A percentile compares a stretch with the other conserved stretches of the same genome.
These are phyloP conservation scores for Debaryomyces hansenii DNA, from an alignment of 805 yeast species.

Conservation along the genomic window DNA sequence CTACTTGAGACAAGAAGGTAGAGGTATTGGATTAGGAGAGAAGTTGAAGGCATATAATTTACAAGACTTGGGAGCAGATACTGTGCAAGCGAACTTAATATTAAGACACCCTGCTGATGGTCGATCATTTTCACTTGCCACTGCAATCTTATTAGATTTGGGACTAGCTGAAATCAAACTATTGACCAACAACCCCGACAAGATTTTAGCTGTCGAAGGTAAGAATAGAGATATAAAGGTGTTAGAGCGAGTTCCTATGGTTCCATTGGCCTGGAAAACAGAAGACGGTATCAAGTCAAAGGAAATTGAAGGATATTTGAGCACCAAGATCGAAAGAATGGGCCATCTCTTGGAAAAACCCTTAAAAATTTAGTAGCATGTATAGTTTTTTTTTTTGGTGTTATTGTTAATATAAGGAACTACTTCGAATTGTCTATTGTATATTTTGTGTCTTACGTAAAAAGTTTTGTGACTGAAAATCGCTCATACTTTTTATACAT, in stretches of 20 bases:
- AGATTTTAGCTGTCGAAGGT: conserved; percentile 93
- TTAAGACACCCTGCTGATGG: conserved; percentile 97
- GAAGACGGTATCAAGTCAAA: conserved; percentile 67
- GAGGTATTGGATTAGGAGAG: conserved; percentile 98
- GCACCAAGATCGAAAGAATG: conserved; percentile 96
- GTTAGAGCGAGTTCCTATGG: conserved; percentile 91
- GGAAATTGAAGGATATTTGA: conserved; percentile 89
- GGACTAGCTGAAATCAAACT: conserved; percentile 71
- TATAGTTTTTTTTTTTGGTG: not conserved
- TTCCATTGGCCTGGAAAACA: conserved; percentile 85
- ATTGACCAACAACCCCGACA: conserved; percentile 94
- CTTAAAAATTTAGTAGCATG: conserved; percentile 19
- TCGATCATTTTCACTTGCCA: conserved; percentile 90
- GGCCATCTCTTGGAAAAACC: conserved; percentile 79
- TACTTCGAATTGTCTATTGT: too few species aligned
- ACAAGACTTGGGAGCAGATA: conserved; percentile 98
- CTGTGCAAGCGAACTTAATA: conserved; percentile 92
- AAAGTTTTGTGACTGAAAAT: conserved; percentile 40
- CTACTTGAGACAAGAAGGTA: conserved; percentile 94
- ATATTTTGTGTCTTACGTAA: too few species aligned
- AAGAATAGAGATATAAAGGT: conserved; percentile 72
- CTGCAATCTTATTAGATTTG: conserved; percentile 85
- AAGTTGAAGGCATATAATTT: conserved; percentile 94
- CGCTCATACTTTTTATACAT: conserved; percentile 22
- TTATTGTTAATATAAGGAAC: too few species aligned